These are phyloP conservation scores for Xylaria palmicola DNA, from an alignment of 495 filamentous ascomycete species.

Conservation along the genomic window DNA sequence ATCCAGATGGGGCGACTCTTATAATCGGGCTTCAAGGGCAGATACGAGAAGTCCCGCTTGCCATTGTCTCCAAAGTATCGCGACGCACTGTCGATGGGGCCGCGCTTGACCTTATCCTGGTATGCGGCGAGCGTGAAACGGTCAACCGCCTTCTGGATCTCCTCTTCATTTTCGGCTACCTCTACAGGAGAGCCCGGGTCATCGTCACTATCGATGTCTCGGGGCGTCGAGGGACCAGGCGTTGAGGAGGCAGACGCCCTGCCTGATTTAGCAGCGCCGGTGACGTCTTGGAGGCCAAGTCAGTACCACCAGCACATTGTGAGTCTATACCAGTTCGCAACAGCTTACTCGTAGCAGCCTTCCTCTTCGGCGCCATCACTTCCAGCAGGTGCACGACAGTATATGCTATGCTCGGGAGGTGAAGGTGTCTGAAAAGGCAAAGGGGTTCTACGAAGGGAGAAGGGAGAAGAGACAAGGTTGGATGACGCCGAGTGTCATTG, in stretches of 20 bases:
- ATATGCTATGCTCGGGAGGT: constrained; percentile 3
- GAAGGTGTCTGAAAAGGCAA: background rate
- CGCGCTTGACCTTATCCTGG: constrained; percentile 34
- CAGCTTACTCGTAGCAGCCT: constrained; percentile 59
- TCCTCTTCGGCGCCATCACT: constrained; percentile 75
- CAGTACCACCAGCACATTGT: constrained; percentile 36
- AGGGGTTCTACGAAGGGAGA: background rate
- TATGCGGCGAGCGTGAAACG: constrained; percentile 60
- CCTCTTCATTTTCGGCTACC: constrained; percentile 49
- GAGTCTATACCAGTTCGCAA: constrained; percentile 19
- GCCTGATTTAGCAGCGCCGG: constrained; percentile 52
- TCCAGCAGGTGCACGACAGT: constrained; percentile 10
- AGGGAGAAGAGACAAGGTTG: background rate
- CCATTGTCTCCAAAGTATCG: constrained; percentile 41
- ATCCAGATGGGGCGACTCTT: constrained; percentile 88
- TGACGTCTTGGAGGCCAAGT: constrained; percentile 41
- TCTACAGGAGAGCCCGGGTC: constrained; percentile 42
- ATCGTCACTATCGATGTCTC: constrained; percentile 63
- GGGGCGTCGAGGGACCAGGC: constrained; percentile 64
- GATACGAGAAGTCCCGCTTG: constrained; percentile 70
- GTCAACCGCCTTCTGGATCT: constrained; percentile 60
- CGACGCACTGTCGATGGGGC: constrained; percentile 44
- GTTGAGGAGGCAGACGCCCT: constrained; percentile 65
- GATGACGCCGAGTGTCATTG: too few relatives aligned
- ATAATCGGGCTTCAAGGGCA: constrained; percentile 84